Evolutionary conservation across 257 asterid species (phyloP), one percentile per base, ranked within the genome.

Genomic region (Verbena officinalis): DNA sequence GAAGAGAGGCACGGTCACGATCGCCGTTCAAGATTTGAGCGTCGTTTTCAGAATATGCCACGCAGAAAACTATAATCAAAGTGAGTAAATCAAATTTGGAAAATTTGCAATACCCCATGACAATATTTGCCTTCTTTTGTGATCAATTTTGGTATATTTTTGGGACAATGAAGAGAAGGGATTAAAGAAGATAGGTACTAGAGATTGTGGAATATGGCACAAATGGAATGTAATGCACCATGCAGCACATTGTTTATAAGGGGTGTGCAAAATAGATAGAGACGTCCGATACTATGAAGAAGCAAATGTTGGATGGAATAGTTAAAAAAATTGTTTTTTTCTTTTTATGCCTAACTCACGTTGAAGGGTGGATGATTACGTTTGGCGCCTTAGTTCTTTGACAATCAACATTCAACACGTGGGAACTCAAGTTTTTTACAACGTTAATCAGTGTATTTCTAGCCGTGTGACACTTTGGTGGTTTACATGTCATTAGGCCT

Each of bases 401-500:
- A 85, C 88, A 82, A 77, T 76, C 23, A 63, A 23, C 6, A 14
- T n/a, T 22, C 14, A 73, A 77, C 92, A 78, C 82, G 75, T 86
- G 95, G 70, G 77, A 38, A 75, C 24, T 34, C 31, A 36, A 36
- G 67, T 14, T 0, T n/a, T 65, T 51, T 21, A 62, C 64, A 68
- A 74, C 74, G 74, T 46, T 75, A 53, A 11, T 55, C 69, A 34
- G 54, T 15, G 44, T 54, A 27, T 27, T n/a, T 27, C 4, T 27
- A 42, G 58, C 39, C 64, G 56, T 56, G 46, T 38, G 72, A 69
- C 50, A 52, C n/a, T 63, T 72, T 43, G 80, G 84, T 81, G 91
- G 81, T 80, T 80, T 80, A 78, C 90, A 85, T 87, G 96, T 82
- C 92, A 85, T 68, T 64, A 77, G 83, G 85, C 95, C 95, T 83